Conservation (phyloP, 2,329 filamentous ascomycete genomes). For the Dothidotthia symphoricarpi region DNA sequence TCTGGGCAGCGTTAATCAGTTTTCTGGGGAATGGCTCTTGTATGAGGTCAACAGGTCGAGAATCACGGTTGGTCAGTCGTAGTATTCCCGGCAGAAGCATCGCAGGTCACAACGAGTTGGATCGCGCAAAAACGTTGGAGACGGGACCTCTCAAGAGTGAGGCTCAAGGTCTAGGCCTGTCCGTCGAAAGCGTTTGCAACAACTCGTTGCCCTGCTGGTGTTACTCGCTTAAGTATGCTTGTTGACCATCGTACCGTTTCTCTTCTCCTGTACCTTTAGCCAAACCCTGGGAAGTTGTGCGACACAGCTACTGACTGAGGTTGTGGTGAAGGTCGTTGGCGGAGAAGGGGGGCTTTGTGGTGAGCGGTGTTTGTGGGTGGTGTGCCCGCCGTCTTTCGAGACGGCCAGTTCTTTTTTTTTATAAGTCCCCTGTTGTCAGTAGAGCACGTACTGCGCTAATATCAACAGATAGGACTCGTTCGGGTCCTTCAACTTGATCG, state of each 20-base stretch:
- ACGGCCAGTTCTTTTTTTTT: constrained; percentile 38
- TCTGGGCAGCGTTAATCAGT: constrained; percentile 5
- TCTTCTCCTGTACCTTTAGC: constrained; percentile 9
- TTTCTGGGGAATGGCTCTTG: constrained; percentile 16
- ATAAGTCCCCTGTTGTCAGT: constrained; percentile 39
- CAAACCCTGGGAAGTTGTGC: constrained; percentile 14
- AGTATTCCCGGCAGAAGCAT: constrained; percentile 9
- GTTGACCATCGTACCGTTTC: constrained; percentile 6
- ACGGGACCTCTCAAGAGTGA: constrained; percentile 43
- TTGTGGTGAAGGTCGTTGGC: constrained; percentile 6
- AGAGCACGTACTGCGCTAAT: constrained; percentile 28
- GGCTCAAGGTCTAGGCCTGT: constrained; percentile 45
- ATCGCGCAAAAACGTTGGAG: constrained; percentile 12
- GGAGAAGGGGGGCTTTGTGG: constrained; percentile 15
- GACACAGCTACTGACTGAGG: constrained; percentile 1
- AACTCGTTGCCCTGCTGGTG: constrained; percentile 10
- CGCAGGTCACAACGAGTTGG: constrained; percentile 4
- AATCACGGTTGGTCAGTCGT: constrained; percentile 13
- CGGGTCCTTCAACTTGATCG: not conserved
- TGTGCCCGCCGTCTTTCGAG: constrained; percentile 23
- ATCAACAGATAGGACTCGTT: not conserved
- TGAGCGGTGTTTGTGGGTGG: constrained; percentile 15
- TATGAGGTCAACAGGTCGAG: constrained; percentile 7
- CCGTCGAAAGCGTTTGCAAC: constrained; percentile 21
- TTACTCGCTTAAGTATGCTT: constrained; percentile 9